These are phyloP conservation scores for Solanum virginianum DNA, from an alignment of 257 asterid species.

Conservation along the genomic window DNA sequence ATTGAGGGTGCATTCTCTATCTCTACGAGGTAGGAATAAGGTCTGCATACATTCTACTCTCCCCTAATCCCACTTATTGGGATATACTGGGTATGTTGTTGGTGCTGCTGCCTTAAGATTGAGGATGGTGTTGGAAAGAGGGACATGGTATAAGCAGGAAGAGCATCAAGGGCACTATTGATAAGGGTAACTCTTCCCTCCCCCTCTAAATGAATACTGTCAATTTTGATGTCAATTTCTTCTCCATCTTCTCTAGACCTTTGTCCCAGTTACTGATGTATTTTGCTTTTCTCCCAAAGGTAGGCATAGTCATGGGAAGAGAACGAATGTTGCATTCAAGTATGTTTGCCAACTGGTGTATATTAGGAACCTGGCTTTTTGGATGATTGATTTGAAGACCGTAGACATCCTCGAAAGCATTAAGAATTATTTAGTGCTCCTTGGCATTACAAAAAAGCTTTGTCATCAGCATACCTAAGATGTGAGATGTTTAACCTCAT, in stretches of 20 bases:
- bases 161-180: neutral
- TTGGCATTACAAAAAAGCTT: neutral
- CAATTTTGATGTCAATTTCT: neutral
- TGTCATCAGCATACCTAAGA: neutral
- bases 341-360: neutral
- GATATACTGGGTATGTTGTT: neutral
- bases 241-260: neutral
- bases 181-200: neutral
- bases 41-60: neutral
- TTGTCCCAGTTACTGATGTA: neutral
- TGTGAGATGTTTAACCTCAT: neutral
- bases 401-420: neutral
- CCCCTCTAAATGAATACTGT: neutral
- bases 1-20: neutral
- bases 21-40: neutral
- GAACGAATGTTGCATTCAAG: neutral
- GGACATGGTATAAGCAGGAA: neutral
- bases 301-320: neutral
- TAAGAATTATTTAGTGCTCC: neutral
- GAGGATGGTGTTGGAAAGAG: neutral
- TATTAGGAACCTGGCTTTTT: neutral
- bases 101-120: neutral
- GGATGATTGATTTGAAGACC: neutral
- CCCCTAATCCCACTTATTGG: neutral
- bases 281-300: neutral